These are phyloP conservation scores for Miamiensis avidus DNA, from an alignment of 169 alveolate genomes.

Conservation along the genomic window DNA sequence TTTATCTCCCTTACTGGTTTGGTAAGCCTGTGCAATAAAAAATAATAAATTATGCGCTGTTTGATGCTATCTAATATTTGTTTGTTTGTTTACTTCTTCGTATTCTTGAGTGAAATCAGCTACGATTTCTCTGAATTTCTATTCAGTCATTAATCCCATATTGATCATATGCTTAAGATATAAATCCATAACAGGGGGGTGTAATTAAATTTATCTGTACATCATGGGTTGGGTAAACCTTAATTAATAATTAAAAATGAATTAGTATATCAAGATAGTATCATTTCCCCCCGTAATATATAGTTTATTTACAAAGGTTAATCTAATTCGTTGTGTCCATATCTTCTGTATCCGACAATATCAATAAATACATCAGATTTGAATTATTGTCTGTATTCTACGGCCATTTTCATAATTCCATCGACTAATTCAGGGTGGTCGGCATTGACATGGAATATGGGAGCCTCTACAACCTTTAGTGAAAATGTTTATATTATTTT, in stretches of 20 bases:
- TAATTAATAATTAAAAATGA: neutral
- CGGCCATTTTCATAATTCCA: constrained; percentile 87
- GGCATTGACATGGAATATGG: constrained; percentile 94
- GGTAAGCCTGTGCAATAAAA: neutral
- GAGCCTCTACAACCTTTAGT: constrained; percentile 92
- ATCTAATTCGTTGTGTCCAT: constrained; percentile 95
- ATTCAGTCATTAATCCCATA: constrained; percentile 79
- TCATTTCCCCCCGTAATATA: neutral
- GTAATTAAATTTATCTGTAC: constrained; percentile 87
- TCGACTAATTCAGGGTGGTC: constrained; percentile 93
- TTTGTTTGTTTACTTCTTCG: constrained; percentile 71
- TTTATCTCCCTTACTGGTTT: constrained; percentile 11
- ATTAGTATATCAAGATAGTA: neutral
- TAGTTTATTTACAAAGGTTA: constrained; percentile 75
- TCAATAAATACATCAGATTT: constrained; percentile 91
- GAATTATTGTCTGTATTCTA: constrained; percentile 89
- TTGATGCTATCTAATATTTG: constrained; percentile 32
- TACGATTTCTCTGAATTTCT: constrained; percentile 73
- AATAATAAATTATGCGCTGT: neutral
- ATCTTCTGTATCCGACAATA: constrained; percentile 91
- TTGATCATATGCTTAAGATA: constrained; percentile 80
- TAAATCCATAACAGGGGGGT: constrained; percentile 76
- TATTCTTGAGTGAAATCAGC: constrained; percentile 61
- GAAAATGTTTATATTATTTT: neutral
- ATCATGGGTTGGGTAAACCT: constrained; percentile 94